Evolutionary conservation across 331 rosid genomes (phyloP), one percentile per base, ranked within the genome.

Genomic region (Pyracantha coccinea): DNA sequence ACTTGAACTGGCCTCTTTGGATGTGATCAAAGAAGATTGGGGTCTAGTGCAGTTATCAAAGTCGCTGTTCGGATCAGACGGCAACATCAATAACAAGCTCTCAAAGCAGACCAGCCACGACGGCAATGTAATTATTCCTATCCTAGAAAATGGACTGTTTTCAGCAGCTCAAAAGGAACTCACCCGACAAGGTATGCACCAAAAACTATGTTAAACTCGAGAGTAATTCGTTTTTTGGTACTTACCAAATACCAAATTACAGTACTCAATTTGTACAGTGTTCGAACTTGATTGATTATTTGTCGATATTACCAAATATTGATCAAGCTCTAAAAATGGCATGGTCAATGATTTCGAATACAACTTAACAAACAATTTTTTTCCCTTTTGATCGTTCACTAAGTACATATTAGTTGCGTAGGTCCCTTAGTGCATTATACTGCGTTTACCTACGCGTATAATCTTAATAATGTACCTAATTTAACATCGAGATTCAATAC

Each of bases 1-100:
- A 0, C 71, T 86, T 31, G 91, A 88, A 79, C 38, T 90, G 31
- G 96, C 89, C 16, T 86, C 96, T 54, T 62, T 54, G 4, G 77
- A 78, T 2, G 29, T 77, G 61, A 75, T 84, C 45, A 44, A 66
- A 15, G 76, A 84, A 31, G 89, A 86, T 35, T 81, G 84, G 84
- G 25, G 76, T 13, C 45, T 88, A 4, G 69, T 85, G 0, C 88
- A 79, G 4, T 31, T 61, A 11, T 77, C 72, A 14, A 84, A 83
- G 57, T 75, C 85, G 2, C 79, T 86, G 35, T 79, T 89, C 19
- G 79, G 69, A 38, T 19, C 27, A 4, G 58, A 72, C 12, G 19
- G 10, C 57, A 23, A 52, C 57, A 52, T 17, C 57, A 52, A 52
- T 21, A 52, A 52, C 0, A n/a, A 10, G 35, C 24, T n/a, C 10